These are phyloP conservation scores for Sporisorium scitamineum DNA, from an alignment of 1,284 basidiomycete species.

Conservation along the genomic window DNA sequence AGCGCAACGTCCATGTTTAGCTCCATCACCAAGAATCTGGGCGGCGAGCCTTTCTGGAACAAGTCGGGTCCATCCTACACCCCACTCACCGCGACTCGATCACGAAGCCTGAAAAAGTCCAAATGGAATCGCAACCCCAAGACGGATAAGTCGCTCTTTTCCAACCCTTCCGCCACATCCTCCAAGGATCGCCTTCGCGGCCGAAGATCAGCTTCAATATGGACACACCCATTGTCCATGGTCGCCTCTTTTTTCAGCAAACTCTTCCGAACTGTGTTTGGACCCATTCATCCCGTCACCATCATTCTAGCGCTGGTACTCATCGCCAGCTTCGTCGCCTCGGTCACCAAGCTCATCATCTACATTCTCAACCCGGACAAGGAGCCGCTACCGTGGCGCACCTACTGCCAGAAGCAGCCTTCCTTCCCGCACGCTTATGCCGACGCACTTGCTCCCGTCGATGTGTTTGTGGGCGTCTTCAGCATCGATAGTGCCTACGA, in stretches of 20 bases:
- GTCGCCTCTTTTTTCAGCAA: constrained; percentile 40
- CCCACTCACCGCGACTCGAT: constrained; percentile 22
- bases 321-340: constrained; percentile 55
- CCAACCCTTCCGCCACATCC: constrained; percentile 17
- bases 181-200: constrained; percentile 30
- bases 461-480: constrained; percentile 90
- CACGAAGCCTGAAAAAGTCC: constrained; percentile 41
- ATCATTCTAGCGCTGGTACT: constrained; percentile 54
- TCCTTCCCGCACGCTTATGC: constrained; percentile 70
- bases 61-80: constrained; percentile 27
- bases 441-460: constrained; percentile 84
- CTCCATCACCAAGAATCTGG: constrained; percentile 38
- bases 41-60: constrained; percentile 43
- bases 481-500: constrained; percentile 82
- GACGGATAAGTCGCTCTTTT: constrained; percentile 39
- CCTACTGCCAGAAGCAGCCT: constrained; percentile 80
- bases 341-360: constrained; percentile 74
- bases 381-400: constrained; percentile 90
- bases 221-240: constrained; percentile 42
- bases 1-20: constrained; percentile 29
- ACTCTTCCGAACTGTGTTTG: constrained; percentile 49
- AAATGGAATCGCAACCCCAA: constrained; percentile 46
- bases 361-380: constrained; percentile 96
- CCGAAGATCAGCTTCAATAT: constrained; percentile 25
- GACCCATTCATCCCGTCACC: constrained; percentile 55